Percentiles rank a stretch among this genome's conserved stretches.
phyloP scores from a whole-genome alignment of 2,329 filamentous ascomycete genomes.

The Elsinoe batatas region DNA sequence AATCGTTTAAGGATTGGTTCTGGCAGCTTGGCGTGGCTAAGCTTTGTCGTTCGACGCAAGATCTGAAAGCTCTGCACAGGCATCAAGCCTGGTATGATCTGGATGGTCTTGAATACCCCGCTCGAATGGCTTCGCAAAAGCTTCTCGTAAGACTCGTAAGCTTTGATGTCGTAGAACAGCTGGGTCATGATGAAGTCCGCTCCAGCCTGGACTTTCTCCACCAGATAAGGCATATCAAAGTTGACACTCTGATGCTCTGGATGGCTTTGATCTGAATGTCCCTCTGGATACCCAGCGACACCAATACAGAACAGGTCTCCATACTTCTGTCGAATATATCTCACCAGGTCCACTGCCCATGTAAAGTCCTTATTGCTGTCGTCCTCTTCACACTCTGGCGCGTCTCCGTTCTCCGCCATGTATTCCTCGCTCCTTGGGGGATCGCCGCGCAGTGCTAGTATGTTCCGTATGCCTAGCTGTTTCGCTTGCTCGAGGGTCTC shows the following conservation, averaged over 20 bases:
- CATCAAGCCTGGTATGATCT: constrained; percentile 92
- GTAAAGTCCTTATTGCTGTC: constrained; percentile 67
- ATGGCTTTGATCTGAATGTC: constrained; percentile 83
- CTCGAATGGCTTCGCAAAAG: constrained; percentile 70
- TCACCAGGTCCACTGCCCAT: constrained; percentile 81
- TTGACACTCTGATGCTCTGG: constrained; percentile 61
- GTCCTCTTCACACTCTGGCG: constrained; percentile 45
- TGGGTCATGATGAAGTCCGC: constrained; percentile 99
- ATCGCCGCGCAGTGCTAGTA: constrained; percentile 83
- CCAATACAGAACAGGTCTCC: constrained; percentile 95
- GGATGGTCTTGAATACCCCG: constrained; percentile 73
- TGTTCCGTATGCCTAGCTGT: constrained; percentile 82
- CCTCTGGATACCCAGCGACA: constrained; percentile 90
- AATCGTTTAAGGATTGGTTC: constrained; percentile 58
- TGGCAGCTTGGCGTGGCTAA: constrained; percentile 81
- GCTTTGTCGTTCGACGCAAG: constrained; percentile 83
- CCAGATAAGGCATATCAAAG: constrained; percentile 71
- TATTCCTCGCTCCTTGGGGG: constrained; percentile 87
- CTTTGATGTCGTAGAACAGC: constrained; percentile 82
- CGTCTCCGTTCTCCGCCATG: constrained; percentile 47
- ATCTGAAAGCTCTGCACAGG: constrained; percentile 97
- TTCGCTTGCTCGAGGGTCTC: constrained; percentile 85
- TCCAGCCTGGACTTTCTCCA: constrained; percentile 83
- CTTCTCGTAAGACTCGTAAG: constrained; percentile 71
- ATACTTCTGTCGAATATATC: constrained; percentile 74